Percentiles rank a stretch among this genome's conserved stretches.
These are phyloP conservation scores for Daedalea quercina DNA, from an alignment of 768 basidiomycete species.

Conservation along the genomic window DNA sequence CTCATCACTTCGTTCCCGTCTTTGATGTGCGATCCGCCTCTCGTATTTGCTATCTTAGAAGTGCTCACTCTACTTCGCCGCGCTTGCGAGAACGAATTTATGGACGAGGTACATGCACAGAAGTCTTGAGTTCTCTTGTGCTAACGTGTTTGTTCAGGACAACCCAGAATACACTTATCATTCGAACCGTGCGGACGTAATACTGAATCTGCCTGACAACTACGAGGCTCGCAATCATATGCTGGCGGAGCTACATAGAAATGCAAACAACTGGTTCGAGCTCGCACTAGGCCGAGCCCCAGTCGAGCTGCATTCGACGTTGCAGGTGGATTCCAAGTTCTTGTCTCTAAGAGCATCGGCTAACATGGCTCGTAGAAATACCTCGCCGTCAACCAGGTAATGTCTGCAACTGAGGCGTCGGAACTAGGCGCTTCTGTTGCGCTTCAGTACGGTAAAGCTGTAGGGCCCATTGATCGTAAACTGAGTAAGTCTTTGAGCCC, in stretches of 20 bases:
- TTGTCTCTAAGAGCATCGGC: not conserved
- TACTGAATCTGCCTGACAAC: slow-evolving; percentile 77
- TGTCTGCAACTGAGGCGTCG: slow-evolving; percentile 63
- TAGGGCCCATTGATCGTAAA: slow-evolving; percentile 72
- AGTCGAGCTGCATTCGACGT: slow-evolving; percentile 83
- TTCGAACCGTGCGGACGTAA: slow-evolving; percentile 71
- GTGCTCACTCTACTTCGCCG: slow-evolving; percentile 83
- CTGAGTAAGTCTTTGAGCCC: slow-evolving; percentile 42
- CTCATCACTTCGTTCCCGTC: slow-evolving; percentile 91
- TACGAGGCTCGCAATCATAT: slow-evolving; percentile 84
- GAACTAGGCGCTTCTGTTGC: slow-evolving; percentile 92
- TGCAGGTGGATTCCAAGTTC: slow-evolving; percentile 56
- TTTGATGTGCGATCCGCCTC: slow-evolving; percentile 82
- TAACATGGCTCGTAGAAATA: slow-evolving; percentile 58
- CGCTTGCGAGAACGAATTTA: slow-evolving; percentile 85
- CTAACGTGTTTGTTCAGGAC: slow-evolving; percentile 45
- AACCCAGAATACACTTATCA: slow-evolving; percentile 81
- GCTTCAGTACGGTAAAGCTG: slow-evolving; percentile 75
- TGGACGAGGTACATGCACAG: slow-evolving; percentile 64
- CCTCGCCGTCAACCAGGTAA: slow-evolving; percentile 65
- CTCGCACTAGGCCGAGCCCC: slow-evolving; percentile 84
- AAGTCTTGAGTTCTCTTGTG: not conserved
- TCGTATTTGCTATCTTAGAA: slow-evolving; percentile 88
- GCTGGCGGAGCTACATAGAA: slow-evolving; percentile 62
- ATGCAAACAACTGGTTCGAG: slow-evolving; percentile 81